phyloP scores from a whole-genome alignment of 202 grass and related monocot species.

The Dendrocalamus latiflorus region DNA sequence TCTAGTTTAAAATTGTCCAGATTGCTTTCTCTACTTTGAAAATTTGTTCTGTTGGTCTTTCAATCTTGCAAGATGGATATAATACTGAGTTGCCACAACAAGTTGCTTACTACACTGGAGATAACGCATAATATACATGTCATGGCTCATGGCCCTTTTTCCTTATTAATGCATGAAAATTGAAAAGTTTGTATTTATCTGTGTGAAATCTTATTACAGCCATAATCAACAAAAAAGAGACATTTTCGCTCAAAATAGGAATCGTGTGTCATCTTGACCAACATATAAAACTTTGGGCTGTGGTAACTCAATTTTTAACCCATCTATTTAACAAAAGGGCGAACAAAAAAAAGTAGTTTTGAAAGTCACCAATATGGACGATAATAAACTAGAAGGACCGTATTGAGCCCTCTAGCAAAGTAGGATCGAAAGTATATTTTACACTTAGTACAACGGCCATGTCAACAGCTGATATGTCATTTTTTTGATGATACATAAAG shows the following conservation, averaged over 20 bases:
- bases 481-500: background rate
- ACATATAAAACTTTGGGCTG: background rate
- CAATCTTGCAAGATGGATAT: background rate
- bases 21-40: background rate
- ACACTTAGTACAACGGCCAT: background rate
- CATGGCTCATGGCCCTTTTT: background rate
- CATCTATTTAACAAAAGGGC: background rate
- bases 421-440: background rate
- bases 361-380: background rate
- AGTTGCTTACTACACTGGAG: background rate
- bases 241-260: background rate
- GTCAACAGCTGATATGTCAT: background rate
- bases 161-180: background rate
- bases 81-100: background rate
- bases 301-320: background rate
- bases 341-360: background rate
- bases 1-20: background rate
- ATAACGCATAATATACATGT: background rate
- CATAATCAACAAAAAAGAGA: background rate
- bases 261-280: background rate
- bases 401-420: background rate
- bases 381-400: background rate
- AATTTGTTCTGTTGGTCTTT: background rate
- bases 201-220: background rate
- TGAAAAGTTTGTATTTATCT: background rate